Evolutionary conservation across 441 rosid species (phyloP).

Genomic region (Syzygium malaccense): DNA sequence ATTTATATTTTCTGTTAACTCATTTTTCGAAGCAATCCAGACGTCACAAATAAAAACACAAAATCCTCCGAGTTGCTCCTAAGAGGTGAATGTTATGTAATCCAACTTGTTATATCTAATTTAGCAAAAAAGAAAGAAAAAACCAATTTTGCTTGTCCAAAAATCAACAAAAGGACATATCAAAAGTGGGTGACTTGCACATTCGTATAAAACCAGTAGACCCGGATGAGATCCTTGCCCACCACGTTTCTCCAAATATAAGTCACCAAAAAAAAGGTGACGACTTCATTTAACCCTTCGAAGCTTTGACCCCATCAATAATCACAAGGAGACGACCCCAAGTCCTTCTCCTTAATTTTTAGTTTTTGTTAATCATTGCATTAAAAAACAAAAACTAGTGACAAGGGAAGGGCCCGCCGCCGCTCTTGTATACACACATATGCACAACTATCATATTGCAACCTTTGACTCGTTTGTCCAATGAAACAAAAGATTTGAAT

Average conservation of each 20-base stretch:
- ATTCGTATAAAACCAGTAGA: not conserved
- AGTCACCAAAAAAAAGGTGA: not conserved
- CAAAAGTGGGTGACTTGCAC: not conserved
- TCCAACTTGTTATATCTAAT: not conserved
- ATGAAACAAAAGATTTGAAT: not conserved
- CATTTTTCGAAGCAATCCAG: too few species aligned
- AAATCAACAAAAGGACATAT: not conserved
- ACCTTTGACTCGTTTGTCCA: not conserved
- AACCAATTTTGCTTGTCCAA: not conserved
- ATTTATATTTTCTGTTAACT: too few species aligned
- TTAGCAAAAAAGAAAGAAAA: not conserved
- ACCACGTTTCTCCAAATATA: not conserved
- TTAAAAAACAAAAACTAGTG: not conserved
- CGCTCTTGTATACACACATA: not conserved
- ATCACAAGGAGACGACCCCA: not conserved
- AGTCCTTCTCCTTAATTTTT: not conserved
- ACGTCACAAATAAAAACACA: too few species aligned
- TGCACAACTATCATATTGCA: not conserved
- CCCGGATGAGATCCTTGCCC: not conserved
- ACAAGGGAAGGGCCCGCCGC: not conserved
- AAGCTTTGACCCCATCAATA: not conserved
- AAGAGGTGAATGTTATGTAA: not conserved
- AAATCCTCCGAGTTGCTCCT: not conserved
- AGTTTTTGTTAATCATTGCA: not conserved
- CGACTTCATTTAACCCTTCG: not conserved